Evolutionary conservation across 164 flowering plant genomes (phyloP), one percentile per base, ranked within the genome.

Genomic region (Buxus sempervirens): DNA sequence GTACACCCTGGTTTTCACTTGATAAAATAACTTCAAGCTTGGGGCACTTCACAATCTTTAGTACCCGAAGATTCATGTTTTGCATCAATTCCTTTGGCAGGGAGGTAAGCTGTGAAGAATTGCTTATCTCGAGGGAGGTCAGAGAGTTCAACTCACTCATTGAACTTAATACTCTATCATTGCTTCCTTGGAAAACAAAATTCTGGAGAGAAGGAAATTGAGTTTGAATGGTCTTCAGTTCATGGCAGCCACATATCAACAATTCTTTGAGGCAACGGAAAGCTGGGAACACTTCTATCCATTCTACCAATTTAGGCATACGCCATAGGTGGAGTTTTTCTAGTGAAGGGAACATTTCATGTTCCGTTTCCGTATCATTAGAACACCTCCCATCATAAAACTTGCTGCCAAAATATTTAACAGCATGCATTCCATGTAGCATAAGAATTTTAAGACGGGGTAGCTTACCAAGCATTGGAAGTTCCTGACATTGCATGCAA

Each of bases 391-490:
- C n/a, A n/a, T n/a, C 24, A 63, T 62, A 54, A 24, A 70, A 63
- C 19, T 63, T 32, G 14, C 38, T 20, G 36, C 78, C 76, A 14
- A 75, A n/a, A 25, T 22, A 20, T 10, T 63, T 58, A 54, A 78
- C 42, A 7, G 38, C 20, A 0, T 51, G 32, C 72, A 70, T 66
- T 20, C n/a, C 15, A 22, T 25, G 4, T 14, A 75, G 3, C 1
- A 49, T 8, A 26, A 75, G 68, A 20, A 16, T 4, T 48, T 20
- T 45, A 13, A 76, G 76, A 56, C 9, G 56, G 12, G 74, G 74
- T 21, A 78, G 62, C 23, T 56, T 26, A 36, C 81, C 78, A 38
- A 78, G 66, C 4, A 58, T 41, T 1, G 78, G 68, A 18, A 78
- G 23, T 12, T 67, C 38, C 28, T 67, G 25, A 21, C 58, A 60